These are phyloP conservation scores for Trichoderma sp. DNA, from an alignment of 2,329 filamentous ascomycete genomes.

Conservation along the genomic window DNA sequence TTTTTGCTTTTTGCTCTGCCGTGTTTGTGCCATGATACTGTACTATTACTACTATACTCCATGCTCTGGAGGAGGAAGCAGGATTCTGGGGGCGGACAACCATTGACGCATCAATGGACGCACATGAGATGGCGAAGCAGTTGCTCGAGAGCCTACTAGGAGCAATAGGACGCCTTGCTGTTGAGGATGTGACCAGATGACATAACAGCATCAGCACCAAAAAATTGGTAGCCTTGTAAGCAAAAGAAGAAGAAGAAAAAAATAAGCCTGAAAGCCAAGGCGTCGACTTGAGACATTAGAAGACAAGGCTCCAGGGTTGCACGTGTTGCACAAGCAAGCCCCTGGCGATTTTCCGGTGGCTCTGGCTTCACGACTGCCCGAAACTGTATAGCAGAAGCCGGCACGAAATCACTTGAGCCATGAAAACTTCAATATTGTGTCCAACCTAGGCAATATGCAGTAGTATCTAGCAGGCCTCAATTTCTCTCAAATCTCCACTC, in stretches of 20 bases:
- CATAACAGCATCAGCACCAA: background rate
- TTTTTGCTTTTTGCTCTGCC: background rate
- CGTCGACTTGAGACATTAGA: background rate
- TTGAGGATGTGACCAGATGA: background rate
- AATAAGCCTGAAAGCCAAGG: background rate
- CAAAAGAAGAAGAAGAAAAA: too few species aligned
- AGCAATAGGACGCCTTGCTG: background rate
- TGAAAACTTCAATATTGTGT: background rate
- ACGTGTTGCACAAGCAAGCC: background rate
- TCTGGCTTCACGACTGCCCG: background rate
- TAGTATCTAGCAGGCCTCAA: background rate
- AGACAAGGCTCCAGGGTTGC: conserved; percentile 6
- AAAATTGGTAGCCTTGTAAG: background rate
- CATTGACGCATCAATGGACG: background rate
- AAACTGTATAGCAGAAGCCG: background rate
- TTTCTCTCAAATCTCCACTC: background rate
- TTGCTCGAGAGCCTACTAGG: background rate
- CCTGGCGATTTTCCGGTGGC: background rate
- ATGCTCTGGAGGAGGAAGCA: too few species aligned
- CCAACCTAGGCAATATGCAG: background rate
- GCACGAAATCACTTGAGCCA: background rate
- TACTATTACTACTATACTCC: too few species aligned
- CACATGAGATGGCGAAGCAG: background rate
- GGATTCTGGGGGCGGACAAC: background rate
- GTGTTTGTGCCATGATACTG: background rate